Evolutionary conservation across 225 moss, liverwort and hornwort genomes (phyloP).

Genomic region (Pseudisothecium myosuroides): DNA sequence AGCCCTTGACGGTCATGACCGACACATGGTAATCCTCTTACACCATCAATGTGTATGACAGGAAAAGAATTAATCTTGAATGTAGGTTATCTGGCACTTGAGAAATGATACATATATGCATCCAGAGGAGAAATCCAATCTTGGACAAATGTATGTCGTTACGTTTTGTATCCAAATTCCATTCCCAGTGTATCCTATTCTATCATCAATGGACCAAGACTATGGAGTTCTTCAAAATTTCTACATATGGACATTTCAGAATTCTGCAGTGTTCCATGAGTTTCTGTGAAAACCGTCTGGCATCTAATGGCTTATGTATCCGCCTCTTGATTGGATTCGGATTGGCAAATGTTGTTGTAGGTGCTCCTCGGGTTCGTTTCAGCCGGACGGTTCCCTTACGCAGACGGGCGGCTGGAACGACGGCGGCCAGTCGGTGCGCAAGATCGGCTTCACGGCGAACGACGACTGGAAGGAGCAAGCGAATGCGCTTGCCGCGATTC

Average conservation of each 20-base stretch:
- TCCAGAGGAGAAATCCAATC: background rate
- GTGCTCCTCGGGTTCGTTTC: constrained; percentile 59
- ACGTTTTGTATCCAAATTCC: background rate
- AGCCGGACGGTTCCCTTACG: constrained; percentile 35
- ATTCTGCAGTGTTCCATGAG: background rate
- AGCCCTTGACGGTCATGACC: constrained; percentile 29
- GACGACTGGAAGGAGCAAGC: constrained; percentile 44
- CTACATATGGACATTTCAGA: no score
- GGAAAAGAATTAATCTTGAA: background rate
- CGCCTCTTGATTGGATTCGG: background rate
- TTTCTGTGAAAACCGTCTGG: no score
- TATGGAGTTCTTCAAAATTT: background rate
- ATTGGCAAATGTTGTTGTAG: background rate
- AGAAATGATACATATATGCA: background rate
- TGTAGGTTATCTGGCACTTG: background rate
- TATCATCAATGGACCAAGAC: background rate
- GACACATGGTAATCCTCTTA: constrained; percentile 59
- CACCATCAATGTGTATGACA: background rate
- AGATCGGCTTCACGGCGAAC: constrained; percentile 9
- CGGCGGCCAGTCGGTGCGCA: constrained; percentile 30
- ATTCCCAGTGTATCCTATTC: background rate
- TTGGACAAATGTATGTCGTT: background rate
- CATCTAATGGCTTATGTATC: background rate
- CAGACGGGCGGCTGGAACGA: constrained; percentile 74
- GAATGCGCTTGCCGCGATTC: background rate